A percentile compares a stretch with the other conserved stretches of the same genome.
Evolutionary conservation across 495 filamentous ascomycete species (phyloP).

Genomic region (Tricharina praecox): DNA sequence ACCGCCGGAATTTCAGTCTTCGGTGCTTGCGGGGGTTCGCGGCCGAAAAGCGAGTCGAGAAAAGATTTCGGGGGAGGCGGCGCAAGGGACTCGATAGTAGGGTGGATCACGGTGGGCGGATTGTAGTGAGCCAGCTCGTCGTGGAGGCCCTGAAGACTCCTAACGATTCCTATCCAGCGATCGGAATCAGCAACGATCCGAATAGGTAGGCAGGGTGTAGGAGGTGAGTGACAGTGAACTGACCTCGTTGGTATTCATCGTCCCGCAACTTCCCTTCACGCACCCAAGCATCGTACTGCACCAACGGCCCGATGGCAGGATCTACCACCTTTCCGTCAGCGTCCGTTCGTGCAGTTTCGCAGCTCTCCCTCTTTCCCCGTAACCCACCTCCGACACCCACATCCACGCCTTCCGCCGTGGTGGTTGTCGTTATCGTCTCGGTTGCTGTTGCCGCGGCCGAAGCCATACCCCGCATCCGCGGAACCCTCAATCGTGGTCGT

Average conservation of each 20-base stretch:
- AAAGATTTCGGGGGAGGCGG: conserved; percentile 29
- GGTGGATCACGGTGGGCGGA: conserved; percentile 56
- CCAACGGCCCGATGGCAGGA: conserved; percentile 45
- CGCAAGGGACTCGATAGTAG: conserved; percentile 54
- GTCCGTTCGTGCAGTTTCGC: background rate
- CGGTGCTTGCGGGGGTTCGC: conserved; percentile 27
- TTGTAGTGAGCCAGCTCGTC: conserved; percentile 61
- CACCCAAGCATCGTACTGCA: conserved; percentile 75
- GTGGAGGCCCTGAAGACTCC: conserved; percentile 74
- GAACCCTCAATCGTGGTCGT: background rate
- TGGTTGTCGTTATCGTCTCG: background rate
- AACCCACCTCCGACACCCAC: background rate
- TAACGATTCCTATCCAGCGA: conserved; percentile 50
- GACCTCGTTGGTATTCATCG: conserved; percentile 80
- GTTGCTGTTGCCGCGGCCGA: background rate
- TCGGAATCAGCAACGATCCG: background rate
- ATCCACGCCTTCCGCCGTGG: background rate
- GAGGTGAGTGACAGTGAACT: background rate
- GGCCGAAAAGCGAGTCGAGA: conserved; percentile 53
- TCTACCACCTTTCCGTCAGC: background rate
- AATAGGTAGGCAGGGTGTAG: background rate
- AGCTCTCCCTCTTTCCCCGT: too few relatives aligned
- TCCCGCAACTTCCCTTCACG: conserved; percentile 52
- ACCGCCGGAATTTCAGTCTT: conserved; percentile 45
- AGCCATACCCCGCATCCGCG: background rate